Evolutionary conservation across 495 filamentous ascomycete species (phyloP), one percentile per base, ranked within the genome.

Genomic region (Copromyces sp.): DNA sequence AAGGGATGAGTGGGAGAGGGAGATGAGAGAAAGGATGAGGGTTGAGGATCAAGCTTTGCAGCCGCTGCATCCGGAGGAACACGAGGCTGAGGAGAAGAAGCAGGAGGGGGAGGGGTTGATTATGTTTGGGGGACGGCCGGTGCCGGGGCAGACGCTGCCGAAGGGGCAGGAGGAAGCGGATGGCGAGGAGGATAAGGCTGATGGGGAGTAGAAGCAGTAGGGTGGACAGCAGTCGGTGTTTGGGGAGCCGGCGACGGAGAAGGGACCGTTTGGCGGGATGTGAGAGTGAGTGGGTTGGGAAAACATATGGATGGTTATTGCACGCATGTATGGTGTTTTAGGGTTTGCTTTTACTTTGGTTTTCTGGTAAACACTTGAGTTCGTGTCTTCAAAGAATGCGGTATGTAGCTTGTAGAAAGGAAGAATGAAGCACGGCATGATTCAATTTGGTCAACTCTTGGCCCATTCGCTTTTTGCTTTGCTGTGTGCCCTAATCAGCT

Each of bases 11-110:
- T 72, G 75, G 42, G 61, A 73, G 40, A 32, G 68, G n/a, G 73
- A 68, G 17, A 75, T 78, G 70, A 76, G 72, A 35, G 71, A 76
- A 69, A 65, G 72, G 71, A 75, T 70, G 47, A 69, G 70, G 45
- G 72, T 68, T 0, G 72, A 70, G 61, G 69, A 59, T 24, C 69
- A 70, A n/a, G 70, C 37, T 38, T 32, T 53, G 68, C 32, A 45
- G 39, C 39, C 39, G 12, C 3, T 69, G 70, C 53, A 72, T 40
- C 53, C 71, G 29, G 73, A 72, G 38, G 12, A 29, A 7, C 2
- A 39, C 7, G 65, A 72, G 11, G 38, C 70, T 41, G 70, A 68
- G 16, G 20, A 40, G 70, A 59, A 65, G 72, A 47, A 44, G 35
- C 35, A 37, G 29, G 20, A 69, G 20, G 16, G 42, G 38, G 44